Conservation (phyloP, 148 eudicot species). For the Chenopodium formosanum region DNA sequence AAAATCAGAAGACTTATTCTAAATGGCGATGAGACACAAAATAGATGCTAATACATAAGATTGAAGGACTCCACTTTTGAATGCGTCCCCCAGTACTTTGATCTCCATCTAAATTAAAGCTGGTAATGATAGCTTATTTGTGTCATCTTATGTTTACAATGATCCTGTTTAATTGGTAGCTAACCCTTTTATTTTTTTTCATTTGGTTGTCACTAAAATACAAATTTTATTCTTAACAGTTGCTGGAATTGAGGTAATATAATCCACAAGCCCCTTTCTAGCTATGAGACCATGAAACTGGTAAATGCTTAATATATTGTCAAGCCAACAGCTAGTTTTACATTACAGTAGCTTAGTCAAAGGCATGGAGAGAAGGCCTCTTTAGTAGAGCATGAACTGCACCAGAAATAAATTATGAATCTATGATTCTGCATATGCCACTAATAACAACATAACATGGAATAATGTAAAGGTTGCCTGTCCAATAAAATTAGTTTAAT, state of each 20-base stretch:
- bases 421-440: background rate
- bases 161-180: background rate
- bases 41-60: background rate
- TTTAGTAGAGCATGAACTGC: background rate
- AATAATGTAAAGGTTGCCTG: background rate
- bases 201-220: background rate
- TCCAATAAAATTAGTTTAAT: background rate
- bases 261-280: background rate
- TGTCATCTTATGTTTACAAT: background rate
- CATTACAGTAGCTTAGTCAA: background rate
- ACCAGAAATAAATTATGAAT: background rate
- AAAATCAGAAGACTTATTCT: background rate
- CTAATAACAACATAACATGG: background rate
- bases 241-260: background rate
- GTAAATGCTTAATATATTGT: background rate
- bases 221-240: too few species aligned
- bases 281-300: background rate
- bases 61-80: background rate
- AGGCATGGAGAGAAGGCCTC: background rate
- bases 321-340: background rate
- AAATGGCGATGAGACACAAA: background rate
- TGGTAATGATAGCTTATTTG: background rate
- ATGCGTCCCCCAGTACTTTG: background rate
- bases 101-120: background rate
- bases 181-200: too few species aligned